A percentile compares a stretch with the other conserved stretches of the same genome.
Conservation (phyloP, 805 yeast species). For the Zygotorulaspora danielsina region DNA sequence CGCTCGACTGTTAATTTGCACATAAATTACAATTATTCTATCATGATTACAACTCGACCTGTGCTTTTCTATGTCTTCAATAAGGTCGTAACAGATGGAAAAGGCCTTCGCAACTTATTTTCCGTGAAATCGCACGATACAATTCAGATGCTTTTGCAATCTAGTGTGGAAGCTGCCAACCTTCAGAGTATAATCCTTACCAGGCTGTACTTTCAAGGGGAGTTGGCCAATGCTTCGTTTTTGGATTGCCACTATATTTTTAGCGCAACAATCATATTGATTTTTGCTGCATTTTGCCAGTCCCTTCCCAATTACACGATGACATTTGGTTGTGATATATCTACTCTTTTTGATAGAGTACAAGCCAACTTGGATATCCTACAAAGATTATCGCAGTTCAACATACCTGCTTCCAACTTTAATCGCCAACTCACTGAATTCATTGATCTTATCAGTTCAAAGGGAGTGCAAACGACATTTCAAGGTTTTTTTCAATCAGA, state of each 20-base stretch:
- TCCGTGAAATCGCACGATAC: conserved; percentile 3
- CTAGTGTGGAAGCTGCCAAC: conserved; percentile 15
- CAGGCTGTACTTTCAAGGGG: conserved; percentile 9
- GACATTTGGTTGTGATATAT: conserved; percentile 10
- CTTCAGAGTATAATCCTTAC: conserved; percentile 13
- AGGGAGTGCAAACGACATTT: conserved; percentile 8
- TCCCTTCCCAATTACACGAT: conserved; percentile 11
- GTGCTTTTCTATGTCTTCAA: conserved; percentile 16
- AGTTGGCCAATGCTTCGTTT: conserved; percentile 12
- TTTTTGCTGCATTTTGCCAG: conserved; percentile 18
- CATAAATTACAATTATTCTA: conserved; percentile 16
- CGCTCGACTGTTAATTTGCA: conserved; percentile 14
- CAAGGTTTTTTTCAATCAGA: conserved; percentile 4
- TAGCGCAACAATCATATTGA: conserved; percentile 13
- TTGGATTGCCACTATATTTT: conserved; percentile 18
- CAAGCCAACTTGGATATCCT: conserved; percentile 15
- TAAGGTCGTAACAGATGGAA: conserved; percentile 2
- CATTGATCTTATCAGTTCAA: conserved; percentile 18
- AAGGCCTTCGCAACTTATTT: conserved; percentile 2
- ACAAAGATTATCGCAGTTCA: conserved; percentile 18
- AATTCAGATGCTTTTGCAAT: conserved; percentile 8
- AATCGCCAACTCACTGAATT: conserved; percentile 19
- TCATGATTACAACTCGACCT: conserved; percentile 15
- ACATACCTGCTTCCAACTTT: conserved; percentile 17
- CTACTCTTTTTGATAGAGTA: conserved; percentile 11